Percentiles rank a stretch among this genome's conserved stretches.
Conservation (phyloP, 2,329 filamentous ascomycete species). For the Epichloe aotearoae region DNA sequence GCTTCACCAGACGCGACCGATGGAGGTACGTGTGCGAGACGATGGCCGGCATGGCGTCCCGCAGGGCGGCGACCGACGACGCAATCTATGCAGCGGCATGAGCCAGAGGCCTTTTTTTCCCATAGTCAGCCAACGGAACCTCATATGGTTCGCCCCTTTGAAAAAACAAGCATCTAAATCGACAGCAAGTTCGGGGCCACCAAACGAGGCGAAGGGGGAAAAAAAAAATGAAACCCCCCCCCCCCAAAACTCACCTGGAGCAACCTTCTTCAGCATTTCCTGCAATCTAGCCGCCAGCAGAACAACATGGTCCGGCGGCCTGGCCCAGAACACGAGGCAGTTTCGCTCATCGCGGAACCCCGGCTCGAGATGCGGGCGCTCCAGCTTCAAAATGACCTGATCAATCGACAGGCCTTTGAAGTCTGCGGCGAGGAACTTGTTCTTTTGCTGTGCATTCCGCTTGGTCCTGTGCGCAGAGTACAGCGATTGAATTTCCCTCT, state of each 20-base stretch:
- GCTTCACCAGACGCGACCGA: constrained; percentile 65
- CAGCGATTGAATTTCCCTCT: constrained; percentile 55
- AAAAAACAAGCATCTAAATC: no score
- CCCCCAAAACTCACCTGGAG: constrained; percentile 55
- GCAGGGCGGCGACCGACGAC: constrained; percentile 43
- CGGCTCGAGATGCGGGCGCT: constrained; percentile 48
- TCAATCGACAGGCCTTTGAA: constrained; percentile 67
- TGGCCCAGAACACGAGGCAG: constrained; percentile 79
- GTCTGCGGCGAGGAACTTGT: constrained; percentile 53
- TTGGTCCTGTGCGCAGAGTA: constrained; percentile 63
- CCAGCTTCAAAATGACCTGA: constrained; percentile 57
- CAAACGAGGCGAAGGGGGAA: no score
- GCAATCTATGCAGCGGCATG: constrained; percentile 63
- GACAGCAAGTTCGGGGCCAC: no score
- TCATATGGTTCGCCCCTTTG: no score
- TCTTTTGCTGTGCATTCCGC: constrained; percentile 63
- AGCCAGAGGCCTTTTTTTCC: constrained; percentile 57
- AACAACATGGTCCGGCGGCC: constrained; percentile 61
- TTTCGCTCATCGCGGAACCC: constrained; percentile 64
- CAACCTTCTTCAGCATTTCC: constrained; percentile 44
- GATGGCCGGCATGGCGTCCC: constrained; percentile 43
- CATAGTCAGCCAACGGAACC: no score
- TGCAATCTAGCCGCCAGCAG: constrained; percentile 58
- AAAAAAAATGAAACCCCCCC: constrained; percentile 5
- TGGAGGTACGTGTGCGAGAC: constrained; percentile 53